Percentiles rank a stretch among this genome's conserved stretches.
Conservation (phyloP, 2,329 filamentous ascomycete genomes). For the Fusarium robinianum region DNA sequence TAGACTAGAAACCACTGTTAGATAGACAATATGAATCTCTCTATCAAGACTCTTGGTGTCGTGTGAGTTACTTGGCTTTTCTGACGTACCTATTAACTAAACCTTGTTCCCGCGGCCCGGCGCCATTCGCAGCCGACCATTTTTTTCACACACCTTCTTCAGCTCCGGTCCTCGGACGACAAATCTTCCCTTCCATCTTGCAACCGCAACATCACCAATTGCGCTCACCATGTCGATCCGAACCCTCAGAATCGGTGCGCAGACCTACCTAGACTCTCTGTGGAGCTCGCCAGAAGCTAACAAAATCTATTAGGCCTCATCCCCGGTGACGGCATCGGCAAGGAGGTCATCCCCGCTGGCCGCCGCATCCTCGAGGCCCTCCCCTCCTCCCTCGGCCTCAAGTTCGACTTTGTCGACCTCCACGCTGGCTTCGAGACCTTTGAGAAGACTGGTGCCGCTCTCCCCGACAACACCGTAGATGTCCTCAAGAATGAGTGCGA, state of each 20-base stretch:
- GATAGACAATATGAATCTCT: too few species aligned
- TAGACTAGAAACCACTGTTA: too few species aligned
- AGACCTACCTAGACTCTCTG: too few species aligned
- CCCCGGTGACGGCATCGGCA: constrained; percentile 96
- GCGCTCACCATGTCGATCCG: constrained; percentile 46
- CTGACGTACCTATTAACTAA: too few species aligned
- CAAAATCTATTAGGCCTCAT: constrained; percentile 73
- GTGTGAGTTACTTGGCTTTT: background rate
- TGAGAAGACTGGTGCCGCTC: constrained; percentile 82
- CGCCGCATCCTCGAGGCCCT: constrained; percentile 91
- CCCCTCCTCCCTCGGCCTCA: constrained; percentile 84
- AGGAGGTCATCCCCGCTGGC: constrained; percentile 95
- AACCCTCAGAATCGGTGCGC: constrained; percentile 48
- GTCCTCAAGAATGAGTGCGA: constrained; percentile 90
- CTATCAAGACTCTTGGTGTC: background rate
- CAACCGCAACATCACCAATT: constrained; percentile 32
- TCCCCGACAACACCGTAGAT: constrained; percentile 90
- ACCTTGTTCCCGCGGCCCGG: constrained; percentile 21
- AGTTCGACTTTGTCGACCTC: constrained; percentile 93
- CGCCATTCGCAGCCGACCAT: constrained; percentile 18
- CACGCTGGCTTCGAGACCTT: constrained; percentile 94
- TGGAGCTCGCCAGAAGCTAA: too few species aligned
- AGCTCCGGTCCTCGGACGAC: constrained; percentile 36
- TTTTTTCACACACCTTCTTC: constrained; percentile 25
- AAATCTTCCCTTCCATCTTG: constrained; percentile 33